Evolutionary conservation across 768 basidiomycete species (phyloP), one percentile per base, ranked within the genome.

Genomic region (Suillus occidentalis): DNA sequence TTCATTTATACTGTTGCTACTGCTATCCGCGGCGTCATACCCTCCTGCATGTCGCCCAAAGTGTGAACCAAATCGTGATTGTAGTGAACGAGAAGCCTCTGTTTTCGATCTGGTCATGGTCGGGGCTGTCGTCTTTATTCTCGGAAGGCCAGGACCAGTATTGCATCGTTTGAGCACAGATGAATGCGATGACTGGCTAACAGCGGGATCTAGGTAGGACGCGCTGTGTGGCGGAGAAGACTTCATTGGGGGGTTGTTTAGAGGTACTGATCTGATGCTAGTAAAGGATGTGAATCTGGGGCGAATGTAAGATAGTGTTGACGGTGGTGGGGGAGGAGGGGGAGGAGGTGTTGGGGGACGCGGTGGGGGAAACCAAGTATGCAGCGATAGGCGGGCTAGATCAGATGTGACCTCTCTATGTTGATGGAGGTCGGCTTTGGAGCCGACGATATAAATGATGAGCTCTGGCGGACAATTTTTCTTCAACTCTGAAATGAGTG

Each of bases 391-490:
- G n/a, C 92, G 88, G 62, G 92, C 94, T 65, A 90, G 83, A 77
- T 94, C 93, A 61, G 89, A 81, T 7, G 92, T 90, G 67, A 94
- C 90, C 72, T 91, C 88, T 56, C 92, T 87, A 66, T 87, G 83
- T 47, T 81, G 80, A 65, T 84, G 77, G 65, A 94, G 84, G 81
- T 94, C 92, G 71, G 92, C 90, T 77, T 98, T 98, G 67, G 95
- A 88, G 64, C 96, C 95, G 70, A 97, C 95, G 71, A 98, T 93
- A 77, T 95, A 95, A 72, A 97, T 94, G 75, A 97, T 89, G 64
- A 95, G 84, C 72, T 96, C 94, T 58, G 90, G 85, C 50, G 90
- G 82, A 71, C 92, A 93, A 74, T 94, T 94, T 84, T 91, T 93
- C 86, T 91, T 94, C 68, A 94, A 83, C 79, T 95, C 93, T 94